These are phyloP conservation scores for Insectozyma bohioensis DNA, from an alignment of 1,139 yeast genomes.

Conservation along the genomic window DNA sequence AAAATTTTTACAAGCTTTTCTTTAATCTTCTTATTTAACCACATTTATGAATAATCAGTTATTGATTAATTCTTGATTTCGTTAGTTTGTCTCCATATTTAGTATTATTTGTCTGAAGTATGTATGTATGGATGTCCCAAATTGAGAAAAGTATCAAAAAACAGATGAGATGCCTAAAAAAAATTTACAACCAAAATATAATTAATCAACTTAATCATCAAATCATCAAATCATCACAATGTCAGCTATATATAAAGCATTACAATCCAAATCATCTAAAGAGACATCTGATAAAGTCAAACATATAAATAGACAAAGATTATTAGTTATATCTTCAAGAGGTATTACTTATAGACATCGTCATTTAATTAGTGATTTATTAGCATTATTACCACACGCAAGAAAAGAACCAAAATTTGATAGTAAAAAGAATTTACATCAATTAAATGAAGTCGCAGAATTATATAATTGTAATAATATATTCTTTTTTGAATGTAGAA, in stretches of 20 bases:
- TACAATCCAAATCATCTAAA: constrained; percentile 51
- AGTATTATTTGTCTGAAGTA: no score
- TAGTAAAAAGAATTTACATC: constrained; percentile 83
- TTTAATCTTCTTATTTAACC: not conserved
- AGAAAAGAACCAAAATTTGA: constrained; percentile 97
- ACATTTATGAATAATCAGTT: no score
- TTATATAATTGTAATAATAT: constrained; percentile 95
- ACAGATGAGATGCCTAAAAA: constrained; percentile 8
- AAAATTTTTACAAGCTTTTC: constrained; percentile 1
- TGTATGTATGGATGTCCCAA: constrained; percentile 1
- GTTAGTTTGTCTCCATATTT: no score
- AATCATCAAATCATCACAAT: constrained; percentile 23
- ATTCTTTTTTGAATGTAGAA: constrained; percentile 92
- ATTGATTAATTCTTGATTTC: no score
- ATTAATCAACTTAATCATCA: not conserved
- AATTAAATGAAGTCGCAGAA: constrained; percentile 93
- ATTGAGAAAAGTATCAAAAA: no score
- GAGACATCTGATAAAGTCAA: constrained; percentile 48
- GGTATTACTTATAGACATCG: constrained; percentile 96
- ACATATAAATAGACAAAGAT: constrained; percentile 75
- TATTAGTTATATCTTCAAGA: constrained; percentile 85
- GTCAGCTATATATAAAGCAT: constrained; percentile 71
- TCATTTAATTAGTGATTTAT: constrained; percentile 82
- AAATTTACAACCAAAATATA: constrained; percentile 4
- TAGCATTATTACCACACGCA: constrained; percentile 84